Evolutionary conservation across 352 stramenopile species (phyloP), one percentile per base, ranked within the genome.

Genomic region (Phytophthora citrophthora): DNA sequence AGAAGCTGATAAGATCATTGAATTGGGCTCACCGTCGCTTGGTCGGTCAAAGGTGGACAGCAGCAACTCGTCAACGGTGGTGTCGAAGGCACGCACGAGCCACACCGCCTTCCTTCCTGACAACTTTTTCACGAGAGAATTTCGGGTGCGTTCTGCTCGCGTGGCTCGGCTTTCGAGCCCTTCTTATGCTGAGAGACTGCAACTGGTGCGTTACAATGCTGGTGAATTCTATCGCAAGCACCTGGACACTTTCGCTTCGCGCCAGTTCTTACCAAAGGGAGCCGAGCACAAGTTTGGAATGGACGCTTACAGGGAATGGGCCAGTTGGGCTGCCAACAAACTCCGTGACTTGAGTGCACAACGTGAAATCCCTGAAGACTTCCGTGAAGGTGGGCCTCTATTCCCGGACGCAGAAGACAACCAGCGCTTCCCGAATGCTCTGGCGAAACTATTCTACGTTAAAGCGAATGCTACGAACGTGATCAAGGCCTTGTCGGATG

Each of bases 191-290:
- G 86, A 93, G 55, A 72, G 79, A 5, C 52, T 94, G 36, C 86
- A 93, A 54, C 71, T 93, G 16, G 83, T 94, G 6, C 82, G 83
- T 0, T 94, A 94, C 61, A 81, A 55, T 2, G 81, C 82, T 9
- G 86, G 86, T 3, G 81, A 94, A 54, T 94, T 93, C 50, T 94
- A 93, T 57, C 81, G 84, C 29, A 75, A 90, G 59, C 86, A 94
- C 54, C 68, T 90, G 24, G 86, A 94, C 60, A 92, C 82, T 24
- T 93, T 94, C 53, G 74, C 89, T 47, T 88, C 83, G 16, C 72
- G 77, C 1, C 62, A 92, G 9, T 88, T 92, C 36, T 38, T 91
- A 26, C 86, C 86, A 4, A 86, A 88, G 38, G 67, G 54, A 11
- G 53, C 65, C 2, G 59, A 69, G 20, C 40, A 72, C 24, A 64